Base-by-base conservation (phyloP, 1,139 yeast genomes). In the Hyphopichia khmerensis region DNA sequence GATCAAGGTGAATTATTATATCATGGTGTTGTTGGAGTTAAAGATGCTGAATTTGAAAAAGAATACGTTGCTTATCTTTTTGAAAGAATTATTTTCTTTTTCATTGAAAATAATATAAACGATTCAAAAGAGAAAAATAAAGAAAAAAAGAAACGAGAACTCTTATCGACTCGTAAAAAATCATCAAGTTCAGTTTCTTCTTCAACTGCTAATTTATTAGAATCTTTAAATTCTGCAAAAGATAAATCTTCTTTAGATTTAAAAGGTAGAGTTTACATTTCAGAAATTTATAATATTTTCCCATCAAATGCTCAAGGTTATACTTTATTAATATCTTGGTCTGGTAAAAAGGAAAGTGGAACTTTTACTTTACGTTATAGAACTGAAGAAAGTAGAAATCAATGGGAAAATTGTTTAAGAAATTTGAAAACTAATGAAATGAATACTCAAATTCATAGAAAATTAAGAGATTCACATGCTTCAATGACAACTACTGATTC, bases 61-160 rank as follows among this genome's bases (percentile, higher is more conserved):
- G 97, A 91, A 56, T 93, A 89, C 60, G 85, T 87, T 55, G 90
- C 95, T 15, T 95, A 89, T 58, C 69, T 93, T 32, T 93, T 93
- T 62, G 97, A 93, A 60, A 82, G 80, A 53, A 89, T 91, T 43
- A 83, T 93, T 15, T 81, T 91, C 48, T 84, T 95, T 59, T 89
- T 90, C 62, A 79, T 78, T 40, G 82, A 78, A 55, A 63, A 64
- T 21, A 53, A 54, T 27, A 46, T 58, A 34, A 33, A 36, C 27
- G 55, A 46, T 39, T 62, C 57, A 19, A 55, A 64, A 47, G 52
- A 58, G 47, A 64, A 61, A 43, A 64, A 55, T 24, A 61, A 58
- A 40, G 57, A 57, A 16, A 67, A 64, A 50, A 67, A 65, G 46
- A 62, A 59, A 50, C 52, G 72, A 34, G 72, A 67, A 41, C 42